Evolutionary conservation across 371 early-diverging fungal species (phyloP).

Genomic region (Mortierella sp.): DNA sequence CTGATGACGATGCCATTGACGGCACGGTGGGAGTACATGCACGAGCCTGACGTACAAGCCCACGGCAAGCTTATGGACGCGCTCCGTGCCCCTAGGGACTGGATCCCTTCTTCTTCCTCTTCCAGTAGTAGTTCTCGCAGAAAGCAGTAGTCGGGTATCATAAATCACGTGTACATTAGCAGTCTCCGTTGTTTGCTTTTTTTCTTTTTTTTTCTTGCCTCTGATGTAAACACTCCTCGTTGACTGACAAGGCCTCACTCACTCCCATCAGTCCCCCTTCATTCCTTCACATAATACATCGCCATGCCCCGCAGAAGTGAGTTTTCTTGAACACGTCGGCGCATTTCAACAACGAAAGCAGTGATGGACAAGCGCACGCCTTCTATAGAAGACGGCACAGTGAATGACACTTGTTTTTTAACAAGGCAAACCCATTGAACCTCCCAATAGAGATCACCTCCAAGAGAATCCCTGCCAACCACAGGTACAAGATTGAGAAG

Average conservation of each 20-base stretch:
- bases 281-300: constrained; percentile 15
- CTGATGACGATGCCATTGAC: constrained; percentile 89
- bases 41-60: constrained; percentile 76
- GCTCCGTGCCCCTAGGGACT: constrained; percentile 84
- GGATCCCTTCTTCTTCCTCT: constrained; percentile 66
- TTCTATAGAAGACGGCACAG: too few species aligned
- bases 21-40: constrained; percentile 92
- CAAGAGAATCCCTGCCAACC: constrained; percentile 78
- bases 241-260: not conserved
- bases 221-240: constrained; percentile 1
- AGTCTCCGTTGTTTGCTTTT: constrained; percentile 22
- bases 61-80: constrained; percentile 80
- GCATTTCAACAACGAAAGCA: not conserved
- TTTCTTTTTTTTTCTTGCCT: constrained; percentile 5
- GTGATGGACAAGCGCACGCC: too few species aligned
- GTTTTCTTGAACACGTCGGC: not conserved
- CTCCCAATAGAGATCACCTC: constrained; percentile 59
- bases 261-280: constrained; percentile 4
- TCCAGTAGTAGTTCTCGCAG: not conserved
- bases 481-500: constrained; percentile 82
- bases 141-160: not conserved
- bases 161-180: constrained; percentile 19
- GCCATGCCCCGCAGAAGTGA: constrained; percentile 39
- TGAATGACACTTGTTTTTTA: not conserved
- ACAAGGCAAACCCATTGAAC: not conserved